Evolutionary conservation across 1,284 basidiomycete species (phyloP).

Genomic region (Ustilago loliicola): DNA sequence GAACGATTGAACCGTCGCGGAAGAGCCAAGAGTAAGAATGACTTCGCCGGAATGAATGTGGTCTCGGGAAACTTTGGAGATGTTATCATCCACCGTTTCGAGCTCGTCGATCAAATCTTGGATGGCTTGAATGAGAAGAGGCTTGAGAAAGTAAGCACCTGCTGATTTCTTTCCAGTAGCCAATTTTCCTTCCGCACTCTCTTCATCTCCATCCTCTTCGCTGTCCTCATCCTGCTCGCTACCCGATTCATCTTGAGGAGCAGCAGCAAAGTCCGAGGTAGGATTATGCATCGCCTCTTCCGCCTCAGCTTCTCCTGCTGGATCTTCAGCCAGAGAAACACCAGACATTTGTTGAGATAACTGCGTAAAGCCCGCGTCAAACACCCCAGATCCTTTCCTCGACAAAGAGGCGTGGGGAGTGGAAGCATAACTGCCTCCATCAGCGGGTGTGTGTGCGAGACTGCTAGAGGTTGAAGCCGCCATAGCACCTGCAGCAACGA

Average conservation of each 20-base stretch:
- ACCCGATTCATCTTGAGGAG: constrained; percentile 9
- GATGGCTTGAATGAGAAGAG: constrained; percentile 72
- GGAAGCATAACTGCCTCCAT: constrained; percentile 35
- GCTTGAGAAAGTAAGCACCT: constrained; percentile 69
- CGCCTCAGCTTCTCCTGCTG: constrained; percentile 36
- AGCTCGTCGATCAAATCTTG: constrained; percentile 89
- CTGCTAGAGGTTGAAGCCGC: constrained; percentile 26
- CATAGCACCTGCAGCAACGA: constrained; percentile 61
- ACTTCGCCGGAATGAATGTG: constrained; percentile 98
- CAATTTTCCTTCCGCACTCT: constrained; percentile 28
- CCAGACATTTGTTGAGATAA: constrained; percentile 24
- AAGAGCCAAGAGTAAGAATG: constrained; percentile 91
- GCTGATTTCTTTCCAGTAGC: constrained; percentile 20
- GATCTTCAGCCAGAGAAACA: constrained; percentile 33
- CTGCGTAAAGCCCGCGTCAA: constrained; percentile 31
- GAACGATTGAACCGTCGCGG: constrained; percentile 90
- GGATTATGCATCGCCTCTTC: constrained; percentile 38
- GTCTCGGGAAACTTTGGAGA: constrained; percentile 92
- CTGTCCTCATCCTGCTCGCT: not conserved
- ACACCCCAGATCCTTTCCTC: constrained; percentile 42
- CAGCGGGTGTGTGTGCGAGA: constrained; percentile 35
- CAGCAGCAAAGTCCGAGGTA: not conserved
- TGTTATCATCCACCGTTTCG: constrained; percentile 93
- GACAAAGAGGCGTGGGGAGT: constrained; percentile 43
- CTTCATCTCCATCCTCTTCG: constrained; percentile 11